Evolutionary conservation across 2,329 filamentous ascomycete species (phyloP).

Genomic region (Penicillium brasilianum): DNA sequence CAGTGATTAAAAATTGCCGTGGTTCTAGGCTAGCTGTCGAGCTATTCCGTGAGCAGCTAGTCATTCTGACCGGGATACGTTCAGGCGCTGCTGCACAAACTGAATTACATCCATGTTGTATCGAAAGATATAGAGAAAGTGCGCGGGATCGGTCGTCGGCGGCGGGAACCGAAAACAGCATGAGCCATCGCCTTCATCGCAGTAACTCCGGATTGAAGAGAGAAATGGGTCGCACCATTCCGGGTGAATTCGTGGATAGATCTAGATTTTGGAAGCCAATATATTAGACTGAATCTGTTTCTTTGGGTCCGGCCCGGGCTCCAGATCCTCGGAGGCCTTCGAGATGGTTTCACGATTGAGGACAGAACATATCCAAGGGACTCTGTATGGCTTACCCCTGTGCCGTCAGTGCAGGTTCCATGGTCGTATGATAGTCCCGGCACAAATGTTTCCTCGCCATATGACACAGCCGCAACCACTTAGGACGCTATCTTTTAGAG

Average conservation of each 20-base stretch:
- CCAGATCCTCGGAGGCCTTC: background rate
- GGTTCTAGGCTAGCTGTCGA: background rate
- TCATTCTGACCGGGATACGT: constrained; percentile 4
- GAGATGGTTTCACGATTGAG: background rate
- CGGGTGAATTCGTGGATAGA: constrained; percentile 26
- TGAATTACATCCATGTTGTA: constrained; percentile 25
- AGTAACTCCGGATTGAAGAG: constrained; percentile 18
- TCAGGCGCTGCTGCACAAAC: constrained; percentile 20
- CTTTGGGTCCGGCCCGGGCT: background rate
- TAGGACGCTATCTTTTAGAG: background rate
- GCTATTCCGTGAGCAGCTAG: background rate
- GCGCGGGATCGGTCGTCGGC: constrained; percentile 3
- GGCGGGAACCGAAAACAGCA: constrained; percentile 17
- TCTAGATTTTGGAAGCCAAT: constrained; percentile 2
- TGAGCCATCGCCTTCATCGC: constrained; percentile 18
- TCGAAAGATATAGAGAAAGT: constrained; percentile 21
- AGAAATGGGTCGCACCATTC: constrained; percentile 21
- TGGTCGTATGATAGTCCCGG: constrained; percentile 24
- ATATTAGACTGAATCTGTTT: background rate
- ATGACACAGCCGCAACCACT: constrained; percentile 30
- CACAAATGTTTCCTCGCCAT: constrained; percentile 29
- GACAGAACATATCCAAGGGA: background rate
- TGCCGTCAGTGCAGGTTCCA: constrained; percentile 26
- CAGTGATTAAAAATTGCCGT: background rate
- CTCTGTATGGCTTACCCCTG: constrained; percentile 22